Conservation (phyloP, 768 basidiomycete species). For the Russula compacta region DNA sequence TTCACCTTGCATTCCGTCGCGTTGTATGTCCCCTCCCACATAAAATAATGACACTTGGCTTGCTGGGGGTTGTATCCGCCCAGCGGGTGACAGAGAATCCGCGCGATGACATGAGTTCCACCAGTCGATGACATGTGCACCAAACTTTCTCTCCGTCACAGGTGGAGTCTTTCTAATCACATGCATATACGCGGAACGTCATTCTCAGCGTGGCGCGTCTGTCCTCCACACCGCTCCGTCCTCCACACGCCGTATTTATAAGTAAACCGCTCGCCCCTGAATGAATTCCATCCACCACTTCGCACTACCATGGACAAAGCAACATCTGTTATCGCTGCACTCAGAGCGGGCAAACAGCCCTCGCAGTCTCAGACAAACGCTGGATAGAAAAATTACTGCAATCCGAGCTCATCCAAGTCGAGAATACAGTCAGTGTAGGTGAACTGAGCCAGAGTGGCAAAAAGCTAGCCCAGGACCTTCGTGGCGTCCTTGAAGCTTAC, state of each 20-base stretch:
- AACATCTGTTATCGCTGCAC: conserved; percentile 53
- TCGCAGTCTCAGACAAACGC: conserved; percentile 45
- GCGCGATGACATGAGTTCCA: no score
- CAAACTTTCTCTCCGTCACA: background rate
- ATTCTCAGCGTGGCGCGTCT: background rate
- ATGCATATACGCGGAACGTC: conserved; percentile 5
- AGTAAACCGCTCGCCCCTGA: background rate
- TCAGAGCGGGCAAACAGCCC: conserved; percentile 65
- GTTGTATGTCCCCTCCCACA: conserved; percentile 7
- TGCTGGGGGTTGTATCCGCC: background rate
- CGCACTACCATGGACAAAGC: conserved; percentile 46
- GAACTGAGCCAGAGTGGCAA: conserved; percentile 49
- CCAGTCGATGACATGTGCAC: background rate
- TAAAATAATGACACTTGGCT: background rate
- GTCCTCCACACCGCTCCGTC: no score
- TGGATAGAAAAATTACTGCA: conserved; percentile 49
- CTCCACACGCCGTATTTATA: background rate
- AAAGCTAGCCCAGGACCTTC: conserved; percentile 40
- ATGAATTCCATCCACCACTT: background rate
- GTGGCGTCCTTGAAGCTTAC: conserved; percentile 48
- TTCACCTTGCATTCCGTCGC: background rate
- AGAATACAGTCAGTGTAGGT: conserved; percentile 30
- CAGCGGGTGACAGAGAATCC: background rate
- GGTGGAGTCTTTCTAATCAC: conserved; percentile 1
- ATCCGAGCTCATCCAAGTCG: conserved; percentile 38